Conservation (phyloP, 352 stramenopile species). For the Phytophthora europaea region DNA sequence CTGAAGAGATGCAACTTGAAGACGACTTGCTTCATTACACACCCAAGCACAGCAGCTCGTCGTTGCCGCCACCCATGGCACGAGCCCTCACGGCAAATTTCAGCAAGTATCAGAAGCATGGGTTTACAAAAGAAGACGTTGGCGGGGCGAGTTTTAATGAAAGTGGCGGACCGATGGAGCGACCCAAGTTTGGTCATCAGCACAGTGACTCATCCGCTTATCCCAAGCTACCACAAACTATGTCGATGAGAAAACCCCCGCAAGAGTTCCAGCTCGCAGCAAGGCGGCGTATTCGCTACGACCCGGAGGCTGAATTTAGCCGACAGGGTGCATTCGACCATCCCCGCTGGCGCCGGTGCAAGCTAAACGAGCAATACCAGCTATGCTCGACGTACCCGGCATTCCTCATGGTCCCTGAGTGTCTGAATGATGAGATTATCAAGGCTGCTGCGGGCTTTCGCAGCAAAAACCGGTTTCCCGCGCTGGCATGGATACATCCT, state of each 20-base stretch:
- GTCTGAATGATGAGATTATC: constrained; percentile 76
- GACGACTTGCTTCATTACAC: constrained; percentile 71
- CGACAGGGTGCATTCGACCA: constrained; percentile 74
- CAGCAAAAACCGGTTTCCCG: constrained; percentile 83
- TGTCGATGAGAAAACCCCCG: constrained; percentile 41
- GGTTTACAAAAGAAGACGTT: constrained; percentile 40
- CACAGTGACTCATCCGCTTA: constrained; percentile 45
- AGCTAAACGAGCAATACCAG: constrained; percentile 75
- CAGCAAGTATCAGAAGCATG: constrained; percentile 49
- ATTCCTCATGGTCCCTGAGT: constrained; percentile 76
- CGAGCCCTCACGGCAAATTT: constrained; percentile 40
- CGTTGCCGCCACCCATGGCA: constrained; percentile 45
- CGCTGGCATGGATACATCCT: constrained; percentile 92
- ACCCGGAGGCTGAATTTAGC: constrained; percentile 65
- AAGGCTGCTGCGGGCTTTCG: constrained; percentile 73
- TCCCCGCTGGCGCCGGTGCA: constrained; percentile 71
- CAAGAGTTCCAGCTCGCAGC: constrained; percentile 46
- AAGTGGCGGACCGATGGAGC: constrained; percentile 25
- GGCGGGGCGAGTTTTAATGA: constrained; percentile 10
- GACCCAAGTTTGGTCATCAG: constrained; percentile 53
- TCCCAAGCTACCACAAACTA: constrained; percentile 27
- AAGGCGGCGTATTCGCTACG: constrained; percentile 80
- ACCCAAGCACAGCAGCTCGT: constrained; percentile 56
- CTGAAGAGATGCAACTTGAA: constrained; percentile 67
- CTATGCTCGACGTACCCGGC: constrained; percentile 79